Evolutionary conservation across 345 rosid genomes (phyloP).

Genomic region (Eucalyptus dawsonii): DNA sequence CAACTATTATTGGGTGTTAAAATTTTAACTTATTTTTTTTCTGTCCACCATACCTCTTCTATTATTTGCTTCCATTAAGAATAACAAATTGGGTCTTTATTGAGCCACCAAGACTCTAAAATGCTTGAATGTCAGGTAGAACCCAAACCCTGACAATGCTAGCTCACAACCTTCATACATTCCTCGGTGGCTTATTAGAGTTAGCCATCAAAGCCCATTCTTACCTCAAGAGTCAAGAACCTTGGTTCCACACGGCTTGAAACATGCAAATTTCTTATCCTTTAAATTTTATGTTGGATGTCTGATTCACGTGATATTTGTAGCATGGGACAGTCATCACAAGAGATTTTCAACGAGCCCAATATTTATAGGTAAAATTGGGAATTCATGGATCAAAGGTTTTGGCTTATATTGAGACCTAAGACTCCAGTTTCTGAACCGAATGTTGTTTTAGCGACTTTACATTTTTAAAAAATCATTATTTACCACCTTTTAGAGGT

Average conservation of each 20-base stretch:
- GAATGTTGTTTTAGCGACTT: neutral
- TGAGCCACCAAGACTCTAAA: no score
- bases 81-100: no score
- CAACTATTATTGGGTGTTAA: neutral
- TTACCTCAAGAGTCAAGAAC: neutral
- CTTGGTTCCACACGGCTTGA: neutral
- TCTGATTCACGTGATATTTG: neutral
- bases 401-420: neutral
- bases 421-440: neutral
- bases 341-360: neutral
- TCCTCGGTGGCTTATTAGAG: no score
- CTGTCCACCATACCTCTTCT: no score
- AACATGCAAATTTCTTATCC: neutral
- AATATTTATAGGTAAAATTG: neutral
- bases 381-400: neutral
- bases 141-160: no score
- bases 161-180: no score
- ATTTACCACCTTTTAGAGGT: neutral
- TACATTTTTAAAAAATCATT: neutral
- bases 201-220: neutral
- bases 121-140: no score
- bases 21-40: neutral
- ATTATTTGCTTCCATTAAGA: no score
- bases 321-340: neutral
- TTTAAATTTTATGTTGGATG: neutral